These are phyloP conservation scores for Crepidotus variabilis DNA, from an alignment of 768 basidiomycete genomes.

Conservation along the genomic window DNA sequence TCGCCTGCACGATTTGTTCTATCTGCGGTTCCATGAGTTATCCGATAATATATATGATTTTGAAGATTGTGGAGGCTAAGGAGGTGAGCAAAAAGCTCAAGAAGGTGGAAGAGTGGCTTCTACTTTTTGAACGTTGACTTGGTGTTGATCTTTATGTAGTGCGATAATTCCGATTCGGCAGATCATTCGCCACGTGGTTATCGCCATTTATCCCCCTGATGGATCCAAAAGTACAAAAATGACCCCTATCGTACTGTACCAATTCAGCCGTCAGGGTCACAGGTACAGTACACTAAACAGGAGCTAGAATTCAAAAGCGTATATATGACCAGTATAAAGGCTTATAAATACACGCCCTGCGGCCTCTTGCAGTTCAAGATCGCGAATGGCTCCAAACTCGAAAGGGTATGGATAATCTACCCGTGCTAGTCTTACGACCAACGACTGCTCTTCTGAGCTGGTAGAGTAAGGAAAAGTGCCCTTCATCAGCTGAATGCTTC, in stretches of 20 bases:
- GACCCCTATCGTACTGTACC: too few relatives aligned
- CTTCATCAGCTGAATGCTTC: conserved; percentile 29
- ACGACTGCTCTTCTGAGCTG: conserved; percentile 10
- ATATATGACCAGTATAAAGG: conserved; percentile 50
- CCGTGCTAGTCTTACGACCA: conserved; percentile 39
- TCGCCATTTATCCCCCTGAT: background rate
- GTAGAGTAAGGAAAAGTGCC: conserved; percentile 32
- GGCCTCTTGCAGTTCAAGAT: conserved; percentile 53
- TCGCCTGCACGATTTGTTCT: conserved; percentile 78
- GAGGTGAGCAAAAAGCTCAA: conserved; percentile 16
- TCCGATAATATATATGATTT: background rate
- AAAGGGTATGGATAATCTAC: conserved; percentile 49
- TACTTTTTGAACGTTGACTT: background rate
- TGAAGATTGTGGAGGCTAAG: conserved; percentile 9
- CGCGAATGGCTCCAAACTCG: conserved; percentile 38
- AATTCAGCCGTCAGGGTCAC: too few relatives aligned
- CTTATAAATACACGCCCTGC: conserved; percentile 48
- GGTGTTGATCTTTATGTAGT: background rate
- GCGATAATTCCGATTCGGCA: conserved; percentile 1
- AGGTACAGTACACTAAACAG: too few relatives aligned
- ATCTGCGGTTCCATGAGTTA: conserved; percentile 68
- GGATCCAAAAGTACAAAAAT: background rate
- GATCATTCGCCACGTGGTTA: background rate
- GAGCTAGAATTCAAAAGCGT: conserved; percentile 37
- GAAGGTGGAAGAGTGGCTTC: conserved; percentile 16